These are phyloP conservation scores for Mucor irregularis DNA, from an alignment of 371 early-diverging fungal genomes.

Conservation along the genomic window DNA sequence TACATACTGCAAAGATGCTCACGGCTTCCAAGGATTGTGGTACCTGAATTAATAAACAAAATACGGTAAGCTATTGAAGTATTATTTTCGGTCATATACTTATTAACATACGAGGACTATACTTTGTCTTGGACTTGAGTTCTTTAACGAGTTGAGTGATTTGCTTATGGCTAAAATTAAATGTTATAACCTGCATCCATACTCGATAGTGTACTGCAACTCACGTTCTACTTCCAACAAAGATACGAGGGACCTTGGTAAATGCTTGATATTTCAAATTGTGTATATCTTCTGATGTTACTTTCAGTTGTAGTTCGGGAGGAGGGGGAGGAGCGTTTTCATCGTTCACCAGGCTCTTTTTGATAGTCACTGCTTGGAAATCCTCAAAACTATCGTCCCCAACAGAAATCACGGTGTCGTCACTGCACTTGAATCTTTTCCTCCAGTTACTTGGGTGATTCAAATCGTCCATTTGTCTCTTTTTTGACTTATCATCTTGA, in stretches of 20 bases:
- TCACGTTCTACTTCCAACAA: conserved; percentile 61
- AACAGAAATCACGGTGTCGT: neutral
- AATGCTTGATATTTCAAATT: conserved; percentile 10
- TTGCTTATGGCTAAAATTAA: conserved; percentile 56
- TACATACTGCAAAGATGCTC: conserved; percentile 52
- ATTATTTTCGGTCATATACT: neutral
- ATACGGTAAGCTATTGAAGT: neutral
- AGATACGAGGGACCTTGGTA: conserved; percentile 31
- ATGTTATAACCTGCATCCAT: neutral
- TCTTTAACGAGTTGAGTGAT: conserved; percentile 55
- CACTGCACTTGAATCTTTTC: neutral
- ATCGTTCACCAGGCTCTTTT: neutral
- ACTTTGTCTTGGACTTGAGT: conserved; percentile 51
- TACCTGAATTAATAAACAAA: conserved; percentile 24
- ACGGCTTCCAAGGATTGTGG: conserved; percentile 57
- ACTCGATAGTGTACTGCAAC: neutral
- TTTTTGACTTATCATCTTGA: neutral
- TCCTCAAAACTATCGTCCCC: neutral
- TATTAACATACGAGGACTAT: conserved; percentile 46
- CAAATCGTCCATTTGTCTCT: neutral
- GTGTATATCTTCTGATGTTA: neutral
- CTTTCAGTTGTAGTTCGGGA: too few relatives aligned
- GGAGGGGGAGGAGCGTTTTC: neutral
- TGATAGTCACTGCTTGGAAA: neutral
- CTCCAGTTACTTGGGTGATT: neutral